Percentiles rank a stretch among this genome's conserved stretches.
Conservation (phyloP, 2,329 filamentous ascomycete genomes). For the Aspergillus vadensis region DNA sequence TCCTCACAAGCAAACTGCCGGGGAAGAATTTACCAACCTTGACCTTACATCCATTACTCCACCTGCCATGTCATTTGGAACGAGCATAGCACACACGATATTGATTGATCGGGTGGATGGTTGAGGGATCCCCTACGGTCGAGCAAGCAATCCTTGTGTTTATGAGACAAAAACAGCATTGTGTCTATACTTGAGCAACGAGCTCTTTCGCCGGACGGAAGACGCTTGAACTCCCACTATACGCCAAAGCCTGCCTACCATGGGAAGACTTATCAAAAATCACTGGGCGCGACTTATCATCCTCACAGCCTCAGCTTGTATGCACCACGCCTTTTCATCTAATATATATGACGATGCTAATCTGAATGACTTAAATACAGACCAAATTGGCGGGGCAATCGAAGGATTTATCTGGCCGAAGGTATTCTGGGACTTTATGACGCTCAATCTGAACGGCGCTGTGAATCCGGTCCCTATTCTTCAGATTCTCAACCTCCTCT, state of each 20-base stretch:
- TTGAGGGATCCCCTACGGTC: not conserved
- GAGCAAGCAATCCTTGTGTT: not conserved
- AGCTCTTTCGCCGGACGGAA: conserved; percentile 34
- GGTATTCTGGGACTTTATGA: conserved; percentile 96
- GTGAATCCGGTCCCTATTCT: conserved; percentile 86
- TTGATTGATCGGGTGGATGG: conserved; percentile 13
- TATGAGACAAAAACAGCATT: not conserved
- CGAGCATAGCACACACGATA: conserved; percentile 1
- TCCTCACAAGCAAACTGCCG: not conserved
- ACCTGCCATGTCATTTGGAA: conserved; percentile 21
- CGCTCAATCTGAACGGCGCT: conserved; percentile 80
- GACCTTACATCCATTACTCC: not conserved
- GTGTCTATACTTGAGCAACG: not conserved
- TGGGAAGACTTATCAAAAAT: conserved; percentile 99
- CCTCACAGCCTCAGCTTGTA: conserved; percentile 79
- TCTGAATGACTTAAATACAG: conserved; percentile 49
- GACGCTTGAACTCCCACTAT: conserved; percentile 2
- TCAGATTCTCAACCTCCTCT: conserved; percentile 84
- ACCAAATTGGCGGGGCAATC: conserved; percentile 81
- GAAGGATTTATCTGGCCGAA: conserved; percentile 98
- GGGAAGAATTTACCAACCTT: conserved; percentile 1
- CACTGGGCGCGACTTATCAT: conserved; percentile 96
- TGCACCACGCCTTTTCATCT: conserved; percentile 29
- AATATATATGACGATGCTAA: conserved; percentile 14
- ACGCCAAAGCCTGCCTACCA: conserved; percentile 43